phyloP scores from a whole-genome alignment of 805 yeast species.

The Candida xyloterini region DNA sequence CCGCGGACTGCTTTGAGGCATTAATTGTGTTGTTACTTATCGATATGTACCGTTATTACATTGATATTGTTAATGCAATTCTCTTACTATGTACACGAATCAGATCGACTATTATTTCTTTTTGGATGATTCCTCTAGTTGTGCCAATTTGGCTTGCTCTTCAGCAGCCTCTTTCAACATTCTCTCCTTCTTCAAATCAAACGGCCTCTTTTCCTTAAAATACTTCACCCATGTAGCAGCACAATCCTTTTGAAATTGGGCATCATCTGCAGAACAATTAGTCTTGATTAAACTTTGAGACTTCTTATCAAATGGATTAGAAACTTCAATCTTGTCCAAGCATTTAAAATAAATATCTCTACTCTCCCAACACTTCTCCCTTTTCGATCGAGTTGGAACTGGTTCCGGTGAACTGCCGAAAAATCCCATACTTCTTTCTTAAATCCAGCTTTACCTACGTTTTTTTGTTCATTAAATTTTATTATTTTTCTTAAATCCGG shows the following conservation, averaged over 20 bases:
- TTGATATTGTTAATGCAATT: neutral
- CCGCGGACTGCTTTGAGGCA: too few relatives aligned
- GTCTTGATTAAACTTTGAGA: slow-evolving; percentile 44
- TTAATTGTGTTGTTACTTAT: too few relatives aligned
- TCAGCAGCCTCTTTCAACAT: slow-evolving; percentile 69
- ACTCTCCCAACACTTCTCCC: slow-evolving; percentile 86
- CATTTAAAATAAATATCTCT: slow-evolving; percentile 79
- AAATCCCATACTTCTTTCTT: slow-evolving; percentile 43
- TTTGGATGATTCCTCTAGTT: neutral
- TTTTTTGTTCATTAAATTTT: neutral
- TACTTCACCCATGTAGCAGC: slow-evolving; percentile 85
- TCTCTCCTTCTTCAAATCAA: slow-evolving; percentile 65
- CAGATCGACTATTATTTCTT: neutral
- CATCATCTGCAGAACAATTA: slow-evolving; percentile 56
- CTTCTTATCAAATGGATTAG: slow-evolving; percentile 63
- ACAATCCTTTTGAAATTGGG: slow-evolving; percentile 69
- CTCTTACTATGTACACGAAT: slow-evolving; percentile 1
- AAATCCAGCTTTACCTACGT: neutral
- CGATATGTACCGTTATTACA: too few relatives aligned
- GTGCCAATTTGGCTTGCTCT: slow-evolving; percentile 49
- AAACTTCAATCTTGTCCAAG: slow-evolving; percentile 62
- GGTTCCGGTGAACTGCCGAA: slow-evolving; percentile 35
- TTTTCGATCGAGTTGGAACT: slow-evolving; percentile 55
- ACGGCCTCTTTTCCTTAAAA: slow-evolving; percentile 85
- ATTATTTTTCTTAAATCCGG: slow-evolving; percentile 1